Conservation (phyloP, 257 asterid genomes). For the Solanum bulbocastanum region DNA sequence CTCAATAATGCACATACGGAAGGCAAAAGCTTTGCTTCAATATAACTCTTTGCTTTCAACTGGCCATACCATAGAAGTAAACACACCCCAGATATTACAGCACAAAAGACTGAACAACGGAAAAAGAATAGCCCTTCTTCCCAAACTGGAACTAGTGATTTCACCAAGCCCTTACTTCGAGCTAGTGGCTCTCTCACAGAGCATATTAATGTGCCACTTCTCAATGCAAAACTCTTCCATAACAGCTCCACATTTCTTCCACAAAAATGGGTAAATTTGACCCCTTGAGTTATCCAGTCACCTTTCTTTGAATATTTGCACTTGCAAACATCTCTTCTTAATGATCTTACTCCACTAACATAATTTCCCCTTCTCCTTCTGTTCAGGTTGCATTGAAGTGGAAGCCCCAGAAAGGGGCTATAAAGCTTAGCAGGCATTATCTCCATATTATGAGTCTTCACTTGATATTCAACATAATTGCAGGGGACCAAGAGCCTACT, state of each 20-base stretch:
- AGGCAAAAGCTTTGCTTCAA: slow-evolving; percentile 77
- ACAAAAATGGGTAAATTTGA: slow-evolving; percentile 46
- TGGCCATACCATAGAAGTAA: slow-evolving; percentile 75
- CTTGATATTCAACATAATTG: slow-evolving; percentile 26
- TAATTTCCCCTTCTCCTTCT: slow-evolving; percentile 19
- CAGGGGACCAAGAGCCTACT: slow-evolving; percentile 90
- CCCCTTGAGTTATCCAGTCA: slow-evolving; percentile 66
- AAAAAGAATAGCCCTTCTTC: slow-evolving; percentile 80
- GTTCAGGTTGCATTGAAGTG: slow-evolving; percentile 33
- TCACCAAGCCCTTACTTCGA: slow-evolving; percentile 52
- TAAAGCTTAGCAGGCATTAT: slow-evolving; percentile 47
- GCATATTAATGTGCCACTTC: slow-evolving; percentile 50
- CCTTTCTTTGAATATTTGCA: slow-evolving; percentile 48
- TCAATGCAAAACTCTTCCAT: slow-evolving; percentile 57
- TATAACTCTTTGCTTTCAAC: slow-evolving; percentile 61
- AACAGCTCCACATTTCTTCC: slow-evolving; percentile 53
- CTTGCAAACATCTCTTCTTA: slow-evolving; percentile 21
- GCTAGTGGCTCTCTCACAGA: slow-evolving; percentile 60
- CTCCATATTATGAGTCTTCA: slow-evolving; percentile 5
- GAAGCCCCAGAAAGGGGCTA: slow-evolving; percentile 58
- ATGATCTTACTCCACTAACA: slow-evolving; percentile 24
- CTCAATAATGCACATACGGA: slow-evolving; percentile 61
- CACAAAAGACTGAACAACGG: slow-evolving; percentile 68
- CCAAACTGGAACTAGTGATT: slow-evolving; percentile 62
- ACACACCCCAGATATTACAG: slow-evolving; percentile 83